phyloP scores from a whole-genome alignment of 495 filamentous ascomycete species.

The Penicillium bialowiezense region DNA sequence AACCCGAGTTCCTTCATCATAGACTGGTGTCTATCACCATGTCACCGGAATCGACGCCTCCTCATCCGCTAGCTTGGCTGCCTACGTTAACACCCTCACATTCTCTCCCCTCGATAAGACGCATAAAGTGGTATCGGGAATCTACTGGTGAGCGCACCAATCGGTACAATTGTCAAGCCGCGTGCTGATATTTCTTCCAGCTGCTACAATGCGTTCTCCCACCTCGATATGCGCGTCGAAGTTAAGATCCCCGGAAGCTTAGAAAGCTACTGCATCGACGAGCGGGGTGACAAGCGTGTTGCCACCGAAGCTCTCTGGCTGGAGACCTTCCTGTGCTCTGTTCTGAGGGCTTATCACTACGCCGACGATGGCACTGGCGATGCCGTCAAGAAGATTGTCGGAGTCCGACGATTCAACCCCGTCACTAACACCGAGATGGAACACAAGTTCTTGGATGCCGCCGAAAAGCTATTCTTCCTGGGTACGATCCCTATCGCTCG shows the following conservation, averaged over 20 bases:
- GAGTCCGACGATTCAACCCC: constrained; percentile 92
- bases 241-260: constrained; percentile 94
- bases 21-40: constrained; percentile 96
- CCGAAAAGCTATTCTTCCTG: constrained; percentile 91
- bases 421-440: constrained; percentile 96
- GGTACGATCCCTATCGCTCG: constrained; percentile 60
- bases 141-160: constrained; percentile 72
- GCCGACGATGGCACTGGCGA: constrained; percentile 93
- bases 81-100: constrained; percentile 96
- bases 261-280: constrained; percentile 94
- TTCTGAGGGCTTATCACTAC: constrained; percentile 90
- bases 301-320: constrained; percentile 93
- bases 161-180: constrained; percentile 10
- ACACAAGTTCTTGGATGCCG: constrained; percentile 92
- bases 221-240: constrained; percentile 96
- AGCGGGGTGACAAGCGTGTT: constrained; percentile 87
- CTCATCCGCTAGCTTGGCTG: constrained; percentile 91
- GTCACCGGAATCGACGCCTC: constrained; percentile 97
- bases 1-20: constrained; percentile 5
- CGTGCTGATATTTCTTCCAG: constrained; percentile 43
- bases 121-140: constrained; percentile 85
- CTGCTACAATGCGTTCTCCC: constrained; percentile 99
- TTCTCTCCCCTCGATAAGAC: constrained; percentile 84
- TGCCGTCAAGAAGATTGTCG: constrained; percentile 88
- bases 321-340: constrained; percentile 93